Base-by-base conservation (phyloP, 352 stramenopile genomes). In the Pythium scleroteichum region DNA sequence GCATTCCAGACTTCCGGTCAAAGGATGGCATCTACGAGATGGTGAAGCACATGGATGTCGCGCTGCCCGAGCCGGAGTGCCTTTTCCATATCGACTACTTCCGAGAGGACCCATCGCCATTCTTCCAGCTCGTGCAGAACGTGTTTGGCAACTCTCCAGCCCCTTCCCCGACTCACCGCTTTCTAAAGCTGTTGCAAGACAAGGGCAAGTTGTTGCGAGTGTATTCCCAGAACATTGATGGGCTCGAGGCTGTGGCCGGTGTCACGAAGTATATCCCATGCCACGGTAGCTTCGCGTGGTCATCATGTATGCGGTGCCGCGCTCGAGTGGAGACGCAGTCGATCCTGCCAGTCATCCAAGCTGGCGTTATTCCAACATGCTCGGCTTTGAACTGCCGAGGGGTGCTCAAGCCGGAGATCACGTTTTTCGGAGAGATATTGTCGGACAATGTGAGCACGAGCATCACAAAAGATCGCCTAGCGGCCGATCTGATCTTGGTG, bases 51-150 rank as follows among this genome's bases (percentile, higher is more conserved):
- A 90, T 94, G 84, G 84, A 88, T 32, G 69, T 88, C 6, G 68
- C 97, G 45, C 73, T 99, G 33, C 96, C 97, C 0, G 93, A 92
- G 63, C 93, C 97, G 0, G 96, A 99, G 76, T 95, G 95, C 49
- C 72, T 99, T n/a, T 99, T 99, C 79, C 94, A 99, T 75, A 94
- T 99, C 20, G 94, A 99, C 61, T 98, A 96, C 66, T 99, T 99
- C 69, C 71, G 75, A 13, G 74, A 98, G 22, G 85, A 99, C 69
- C 97, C 97, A 20, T 69, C 77, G 51, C 96, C 97, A 16, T 99
- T 99, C 74, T 99, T 97, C 71, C 84, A 95, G 50, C 94, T 99
- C 53, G 96, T 97, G 27, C 82, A 79, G 35, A 89, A 70, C 26
- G 83, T 85, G 13, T 93, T 94, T 67, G 72, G 78, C 4, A 55